Percentiles rank a stretch among this genome's conserved stretches.
These are phyloP conservation scores for Irpex sp. DNA, from an alignment of 1,284 basidiomycete genomes.

Conservation along the genomic window DNA sequence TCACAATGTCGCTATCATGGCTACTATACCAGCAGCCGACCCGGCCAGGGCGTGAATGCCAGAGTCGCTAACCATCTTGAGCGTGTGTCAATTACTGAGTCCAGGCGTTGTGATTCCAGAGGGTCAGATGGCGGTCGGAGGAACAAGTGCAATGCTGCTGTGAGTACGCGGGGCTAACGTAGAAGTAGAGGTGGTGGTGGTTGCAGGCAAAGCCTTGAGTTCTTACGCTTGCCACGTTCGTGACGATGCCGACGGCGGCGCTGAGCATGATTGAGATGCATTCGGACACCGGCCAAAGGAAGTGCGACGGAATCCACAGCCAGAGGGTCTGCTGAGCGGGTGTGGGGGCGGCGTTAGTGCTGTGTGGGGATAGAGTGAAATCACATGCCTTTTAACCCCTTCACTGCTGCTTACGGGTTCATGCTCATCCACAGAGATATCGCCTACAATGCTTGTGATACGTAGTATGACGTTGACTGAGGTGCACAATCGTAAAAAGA, in stretches of 20 bases:
- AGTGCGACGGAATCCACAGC: neutral
- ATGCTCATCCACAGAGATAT: neutral
- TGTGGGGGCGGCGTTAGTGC: neutral
- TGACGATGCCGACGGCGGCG: neutral
- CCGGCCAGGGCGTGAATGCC: slow-evolving; percentile 88
- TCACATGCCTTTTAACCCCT: neutral
- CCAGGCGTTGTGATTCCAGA: neutral
- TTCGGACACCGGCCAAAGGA: neutral
- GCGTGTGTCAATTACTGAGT: neutral
- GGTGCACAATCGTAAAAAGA: no score
- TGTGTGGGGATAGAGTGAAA: neutral
- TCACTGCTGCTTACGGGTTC: neutral
- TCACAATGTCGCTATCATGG: slow-evolving; percentile 84
- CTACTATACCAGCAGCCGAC: slow-evolving; percentile 85
- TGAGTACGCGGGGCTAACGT: no score
- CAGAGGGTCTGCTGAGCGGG: no score
- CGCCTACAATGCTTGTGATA: neutral
- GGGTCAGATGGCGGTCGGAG: neutral
- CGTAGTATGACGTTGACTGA: no score
- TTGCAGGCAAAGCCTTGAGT: neutral
- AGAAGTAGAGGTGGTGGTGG: neutral
- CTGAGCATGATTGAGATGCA: neutral
- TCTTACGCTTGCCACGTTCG: neutral
- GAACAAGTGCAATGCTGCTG: no score
- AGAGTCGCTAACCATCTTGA: slow-evolving; percentile 61